These are phyloP conservation scores for Aspergillus alliaceus DNA, from an alignment of 2,329 filamentous ascomycete genomes.

Conservation along the genomic window DNA sequence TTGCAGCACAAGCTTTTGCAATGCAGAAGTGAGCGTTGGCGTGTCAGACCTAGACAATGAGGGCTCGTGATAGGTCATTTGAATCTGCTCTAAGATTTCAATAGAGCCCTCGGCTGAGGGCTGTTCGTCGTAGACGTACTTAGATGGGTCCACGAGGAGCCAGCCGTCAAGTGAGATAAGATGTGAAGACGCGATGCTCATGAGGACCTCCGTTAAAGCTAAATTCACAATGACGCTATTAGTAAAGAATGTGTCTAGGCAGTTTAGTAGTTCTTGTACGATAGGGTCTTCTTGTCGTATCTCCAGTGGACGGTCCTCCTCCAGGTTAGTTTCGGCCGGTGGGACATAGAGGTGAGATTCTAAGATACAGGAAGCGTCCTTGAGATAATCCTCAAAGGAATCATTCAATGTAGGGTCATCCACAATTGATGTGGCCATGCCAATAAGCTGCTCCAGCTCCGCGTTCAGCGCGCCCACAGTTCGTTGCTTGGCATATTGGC, in stretches of 20 bases:
- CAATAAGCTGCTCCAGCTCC: slow-evolving; percentile 40
- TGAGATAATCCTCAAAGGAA: slow-evolving; percentile 46
- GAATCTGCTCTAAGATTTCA: slow-evolving; percentile 27
- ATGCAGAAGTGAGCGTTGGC: slow-evolving; percentile 52
- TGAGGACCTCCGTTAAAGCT: slow-evolving; percentile 77
- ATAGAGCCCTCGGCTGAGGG: slow-evolving; percentile 27
- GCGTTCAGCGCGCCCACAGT: slow-evolving; percentile 42
- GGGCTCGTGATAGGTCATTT: slow-evolving; percentile 43
- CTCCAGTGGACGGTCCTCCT: slow-evolving; percentile 61
- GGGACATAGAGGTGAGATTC: slow-evolving; percentile 38
- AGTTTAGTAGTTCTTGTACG: slow-evolving; percentile 51
- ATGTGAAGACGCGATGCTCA: slow-evolving; percentile 80
- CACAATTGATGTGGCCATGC: slow-evolving; percentile 38
- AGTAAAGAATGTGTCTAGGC: slow-evolving; percentile 78
- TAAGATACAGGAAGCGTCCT: slow-evolving; percentile 54
- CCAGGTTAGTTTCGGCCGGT: slow-evolving; percentile 27
- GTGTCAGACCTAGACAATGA: slow-evolving; percentile 49
- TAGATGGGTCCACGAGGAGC: slow-evolving; percentile 73
- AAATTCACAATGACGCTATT: slow-evolving; percentile 93
- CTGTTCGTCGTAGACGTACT: slow-evolving; percentile 52
- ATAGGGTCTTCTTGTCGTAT: slow-evolving; percentile 65
- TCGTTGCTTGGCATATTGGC: slow-evolving; percentile 29
- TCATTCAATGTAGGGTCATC: slow-evolving; percentile 39
- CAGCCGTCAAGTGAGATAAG: slow-evolving; percentile 87
- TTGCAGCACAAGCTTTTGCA: slow-evolving; percentile 64